Evolutionary conservation across 1,284 basidiomycete species (phyloP).

Genomic region (Sanghuangporus baumii): DNA sequence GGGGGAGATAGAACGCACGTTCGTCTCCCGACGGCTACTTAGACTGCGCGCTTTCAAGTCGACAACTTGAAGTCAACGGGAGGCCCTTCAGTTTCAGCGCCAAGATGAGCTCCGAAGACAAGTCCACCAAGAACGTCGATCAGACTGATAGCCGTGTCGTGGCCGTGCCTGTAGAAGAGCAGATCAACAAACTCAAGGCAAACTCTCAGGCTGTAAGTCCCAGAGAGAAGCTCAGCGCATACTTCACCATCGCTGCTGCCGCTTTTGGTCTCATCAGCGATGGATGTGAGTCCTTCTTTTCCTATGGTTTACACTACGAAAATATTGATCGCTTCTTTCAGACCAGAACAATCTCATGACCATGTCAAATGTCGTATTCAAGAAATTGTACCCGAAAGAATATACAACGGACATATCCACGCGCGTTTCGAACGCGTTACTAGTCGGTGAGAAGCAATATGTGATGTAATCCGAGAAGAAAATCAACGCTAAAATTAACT

Average conservation of each 20-base stretch:
- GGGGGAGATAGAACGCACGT: neutral
- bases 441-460: constrained; percentile 48
- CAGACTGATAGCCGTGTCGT: neutral
- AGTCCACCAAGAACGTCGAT: neutral
- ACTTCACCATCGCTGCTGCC: constrained; percentile 58
- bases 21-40: neutral
- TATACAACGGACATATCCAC: constrained; percentile 64
- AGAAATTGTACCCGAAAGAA: constrained; percentile 49
- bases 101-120: constrained; percentile 4
- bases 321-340: constrained; percentile 23
- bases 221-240: constrained; percentile 46
- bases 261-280: constrained; percentile 67
- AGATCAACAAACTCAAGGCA: constrained; percentile 2
- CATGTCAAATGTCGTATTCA: constrained; percentile 61
- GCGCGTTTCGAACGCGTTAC: constrained; percentile 66
- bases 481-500: constrained; percentile 4
- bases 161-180: neutral
- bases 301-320: neutral
- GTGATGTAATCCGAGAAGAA: neutral
- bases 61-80: neutral
- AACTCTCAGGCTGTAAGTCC: constrained; percentile 18
- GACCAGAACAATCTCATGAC: constrained; percentile 70
- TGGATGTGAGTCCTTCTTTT: constrained; percentile 43
- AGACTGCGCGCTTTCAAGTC: neutral
- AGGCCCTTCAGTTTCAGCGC: neutral